Base-by-base conservation (phyloP, 352 stramenopile genomes). In the Aphanomyces euteiches region DNA sequence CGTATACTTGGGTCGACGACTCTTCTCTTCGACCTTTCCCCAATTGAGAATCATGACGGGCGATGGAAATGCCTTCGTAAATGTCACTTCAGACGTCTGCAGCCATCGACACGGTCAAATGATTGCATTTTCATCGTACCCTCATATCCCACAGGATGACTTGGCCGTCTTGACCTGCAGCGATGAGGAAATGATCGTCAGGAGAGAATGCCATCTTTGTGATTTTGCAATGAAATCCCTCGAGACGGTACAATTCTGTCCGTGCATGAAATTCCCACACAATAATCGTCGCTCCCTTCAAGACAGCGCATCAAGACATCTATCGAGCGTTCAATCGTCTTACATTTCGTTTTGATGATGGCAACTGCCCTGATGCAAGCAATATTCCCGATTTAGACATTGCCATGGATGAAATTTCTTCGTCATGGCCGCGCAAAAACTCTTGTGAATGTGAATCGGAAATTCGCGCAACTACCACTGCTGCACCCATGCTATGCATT, bases 71-170 rank as follows among this genome's bases (percentile, higher is more conserved):
- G 78, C 56, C 76, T 89, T 90, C 34, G 77, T 81, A 34, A 93
- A 73, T 47, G 90, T 81, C 3, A 93, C 53, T 56, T 90, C 81
- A 0, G 83, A 90, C 21, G 84, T 93, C 80, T 92, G 72, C 36
- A 37, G 37, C 47, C 74, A 28, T 28, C 28, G 28, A 28, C 28
- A 28, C 28, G 28, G 28, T 28, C 28, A 28, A 28, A 28, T 28
- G 28, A 28, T 28, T 28, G 28, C 28, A 28, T 28, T 28, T 28
- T 28, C 28, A 28, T 28, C 78, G 43, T 56, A 90, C 84, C 34
- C 82, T 74, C 76, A 90, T 81, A 81, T 93, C 84, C 85, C 82
- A 93, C 10, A 92, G 72, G 69, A 90, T 78, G 43, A 93, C 72
- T 6, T 78, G 78, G 39, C 77, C 88, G 72, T 92, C 85, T 43